Conservation (phyloP, 805 yeast species). For the Starmera dryadoides region DNA sequence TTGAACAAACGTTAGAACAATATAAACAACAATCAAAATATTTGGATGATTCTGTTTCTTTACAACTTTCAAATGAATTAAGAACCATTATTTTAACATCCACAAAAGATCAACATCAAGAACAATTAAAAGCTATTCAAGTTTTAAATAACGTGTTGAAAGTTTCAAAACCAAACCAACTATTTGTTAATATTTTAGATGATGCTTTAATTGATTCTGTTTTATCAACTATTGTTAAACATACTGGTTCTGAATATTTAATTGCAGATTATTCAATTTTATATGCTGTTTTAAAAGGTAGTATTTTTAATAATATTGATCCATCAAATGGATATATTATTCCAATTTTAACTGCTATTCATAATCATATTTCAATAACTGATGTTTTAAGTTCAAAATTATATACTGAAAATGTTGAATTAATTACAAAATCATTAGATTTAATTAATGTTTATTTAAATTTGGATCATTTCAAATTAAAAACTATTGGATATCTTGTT, state of each 20-base stretch:
- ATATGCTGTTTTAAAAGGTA: slow-evolving; percentile 13
- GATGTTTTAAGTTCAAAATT: slow-evolving; percentile 13
- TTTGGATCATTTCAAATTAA: slow-evolving; percentile 12
- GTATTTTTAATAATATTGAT: slow-evolving; percentile 10
- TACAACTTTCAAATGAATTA: neutral
- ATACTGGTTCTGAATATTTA: slow-evolving; percentile 38
- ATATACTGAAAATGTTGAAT: slow-evolving; percentile 15
- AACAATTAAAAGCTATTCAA: slow-evolving; percentile 43
- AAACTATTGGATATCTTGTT: slow-evolving; percentile 24
- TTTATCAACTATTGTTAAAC: slow-evolving; percentile 32
- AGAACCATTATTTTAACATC: neutral
- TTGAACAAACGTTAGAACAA: neutral
- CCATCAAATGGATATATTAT: slow-evolving; percentile 8
- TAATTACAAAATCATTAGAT: slow-evolving; percentile 12
- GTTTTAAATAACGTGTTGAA: slow-evolving; percentile 48
- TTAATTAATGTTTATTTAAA: slow-evolving; percentile 15
- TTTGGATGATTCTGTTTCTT: neutral
- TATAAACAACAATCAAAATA: neutral
- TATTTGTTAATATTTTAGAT: slow-evolving; percentile 29
- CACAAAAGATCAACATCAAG: slow-evolving; percentile 20
- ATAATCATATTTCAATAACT: slow-evolving; percentile 8
- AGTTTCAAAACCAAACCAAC: slow-evolving; percentile 32
- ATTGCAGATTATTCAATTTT: slow-evolving; percentile 36
- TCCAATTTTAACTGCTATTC: slow-evolving; percentile 11
- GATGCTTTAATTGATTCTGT: slow-evolving; percentile 32